Percentiles rank a stretch among this genome's conserved stretches.
Evolutionary conservation across 1,139 yeast genomes (phyloP).

Genomic region (Debaryomycetaceae sp.): DNA sequence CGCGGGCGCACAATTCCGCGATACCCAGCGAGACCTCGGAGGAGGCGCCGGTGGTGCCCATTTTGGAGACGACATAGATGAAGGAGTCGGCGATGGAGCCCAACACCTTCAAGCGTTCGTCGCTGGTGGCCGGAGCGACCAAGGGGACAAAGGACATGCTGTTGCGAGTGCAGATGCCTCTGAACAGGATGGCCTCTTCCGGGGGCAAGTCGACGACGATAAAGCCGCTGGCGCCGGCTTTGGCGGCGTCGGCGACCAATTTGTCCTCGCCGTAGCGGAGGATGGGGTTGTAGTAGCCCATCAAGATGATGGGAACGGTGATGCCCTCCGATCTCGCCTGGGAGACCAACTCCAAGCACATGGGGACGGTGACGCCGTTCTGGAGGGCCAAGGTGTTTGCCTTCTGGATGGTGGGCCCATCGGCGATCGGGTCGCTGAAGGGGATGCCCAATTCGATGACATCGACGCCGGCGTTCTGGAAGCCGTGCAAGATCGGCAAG

Average conservation of each 20-base stretch:
- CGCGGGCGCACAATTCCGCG: slow-evolving; percentile 60
- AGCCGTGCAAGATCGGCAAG: slow-evolving; percentile 70
- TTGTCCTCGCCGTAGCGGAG: slow-evolving; percentile 80
- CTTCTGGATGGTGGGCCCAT: slow-evolving; percentile 91
- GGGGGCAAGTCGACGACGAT: slow-evolving; percentile 95
- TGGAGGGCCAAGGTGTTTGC: slow-evolving; percentile 72
- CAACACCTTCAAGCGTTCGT: slow-evolving; percentile 69
- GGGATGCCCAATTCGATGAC: slow-evolving; percentile 93
- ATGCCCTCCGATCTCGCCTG: slow-evolving; percentile 77
- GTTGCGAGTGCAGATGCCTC: slow-evolving; percentile 55
- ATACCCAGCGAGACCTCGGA: slow-evolving; percentile 54
- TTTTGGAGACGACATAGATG: slow-evolving; percentile 88
- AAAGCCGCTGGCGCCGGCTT: slow-evolving; percentile 92
- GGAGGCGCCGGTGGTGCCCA: slow-evolving; percentile 95
- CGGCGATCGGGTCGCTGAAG: slow-evolving; percentile 98
- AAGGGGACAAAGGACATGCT: slow-evolving; percentile 83
- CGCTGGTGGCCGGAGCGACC: slow-evolving; percentile 94
- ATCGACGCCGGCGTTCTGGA: slow-evolving; percentile 94
- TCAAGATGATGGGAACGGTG: slow-evolving; percentile 75
- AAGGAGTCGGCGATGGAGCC: slow-evolving; percentile 88
- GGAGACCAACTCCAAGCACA: slow-evolving; percentile 58
- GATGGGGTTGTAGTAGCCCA: slow-evolving; percentile 98
- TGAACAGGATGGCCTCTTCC: slow-evolving; percentile 85
- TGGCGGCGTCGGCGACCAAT: slow-evolving; percentile 64
- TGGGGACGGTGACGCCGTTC: slow-evolving; percentile 66